Base-by-base conservation (phyloP, 306 rosid genomes). In the Corylus avellana region DNA sequence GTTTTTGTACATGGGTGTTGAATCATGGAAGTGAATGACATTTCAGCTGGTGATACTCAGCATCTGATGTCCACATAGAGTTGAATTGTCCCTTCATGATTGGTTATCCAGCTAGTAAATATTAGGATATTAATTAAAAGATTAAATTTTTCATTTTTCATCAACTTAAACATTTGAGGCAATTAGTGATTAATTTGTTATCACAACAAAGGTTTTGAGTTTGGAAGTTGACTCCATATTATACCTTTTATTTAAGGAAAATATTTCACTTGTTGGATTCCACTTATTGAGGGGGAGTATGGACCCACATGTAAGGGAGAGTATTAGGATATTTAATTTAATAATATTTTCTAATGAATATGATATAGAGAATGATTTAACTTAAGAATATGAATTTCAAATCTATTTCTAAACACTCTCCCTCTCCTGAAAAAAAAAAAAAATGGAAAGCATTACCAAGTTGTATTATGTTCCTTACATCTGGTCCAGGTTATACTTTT, bases 401-500 rank as follows among this genome's bases (percentile, higher is more conserved):
- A 46, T 69, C 46, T 81, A 14, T 48, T 62, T 70, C 77, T 70
- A 39, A 18, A 5, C 11, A 1, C n/a, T 32, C 11, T 1, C 14
- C 48, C 8, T 0, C n/a, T 17, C 16, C 16, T 51, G n/a, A 3
- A 25, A 75, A 37, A 27, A 46, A 54, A 78, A 67, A 1, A 74
- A 39, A 78, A 42, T 37, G 59, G 71, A 12, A 58, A 47, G 63
- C 62, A 51, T 77, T 73, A 39, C 46, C 37, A 32, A 47, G 71
- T 47, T 70, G 69, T 83, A 27, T 64, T 77, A 32, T 77, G 14
- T 3, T 75, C 55, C 63, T 74, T 74, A 42, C 64, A 37, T 49
- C 70, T 72, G 57, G 49, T 70, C 75, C 72, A 35, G 10, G 76
- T 13, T 83, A 66, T 44, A 58, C 25, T n/a, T 57, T 82, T 75